Evolutionary conservation across 805 yeast genomes (phyloP), one percentile per base, ranked within the genome.

Genomic region (Yamadazyma tumulicola): DNA sequence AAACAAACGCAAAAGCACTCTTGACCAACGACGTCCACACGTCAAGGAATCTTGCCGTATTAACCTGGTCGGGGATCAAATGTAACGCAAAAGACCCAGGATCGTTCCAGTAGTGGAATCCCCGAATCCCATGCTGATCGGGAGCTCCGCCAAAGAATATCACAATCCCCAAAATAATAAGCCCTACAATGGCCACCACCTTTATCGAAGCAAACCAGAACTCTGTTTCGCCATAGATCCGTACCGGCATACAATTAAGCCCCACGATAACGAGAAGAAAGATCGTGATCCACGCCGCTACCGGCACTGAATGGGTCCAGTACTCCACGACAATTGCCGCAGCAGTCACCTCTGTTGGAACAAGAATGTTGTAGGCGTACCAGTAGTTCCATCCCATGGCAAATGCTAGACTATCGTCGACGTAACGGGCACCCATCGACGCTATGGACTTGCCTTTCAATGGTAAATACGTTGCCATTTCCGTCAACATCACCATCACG

Each of bases 11-110:
- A 46, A 76, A 78, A 10, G 75, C 83, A 28, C 79, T 75, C 46
- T 74, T 76, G 46, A 77, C 72, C 31, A 78, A 59, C 42, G 70
- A 74, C n/a, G 77, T 70, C 74, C 79, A 74, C 35, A 77, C 65
- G 16, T 79, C 84, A 19, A 76, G 57, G 54, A 81, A 78, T 38
- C 69, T 70, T 27, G 83, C 86, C 20, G 79, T 67, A 38, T 63
- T 59, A 20, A 85, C 85, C 5, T 27, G 6, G 10, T 35, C 37
- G n/a, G n/a, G n/a, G n/a, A n/a, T n/a, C 19, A 42, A 24, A 31
- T 42, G 39, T 17, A 37, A 53, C 6, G 35, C 39, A 32, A 51
- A 49, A 8, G 55, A 46, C 2, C 55, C 55, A 6, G 53, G 52
- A 20, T 51, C 37, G 24, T 54, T 46, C 69, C 69, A 63, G 41